Percentiles rank a stretch among this genome's conserved stretches.
Evolutionary conservation across 2,329 filamentous ascomycete genomes (phyloP).

Genomic region (Penicillium italicum): DNA sequence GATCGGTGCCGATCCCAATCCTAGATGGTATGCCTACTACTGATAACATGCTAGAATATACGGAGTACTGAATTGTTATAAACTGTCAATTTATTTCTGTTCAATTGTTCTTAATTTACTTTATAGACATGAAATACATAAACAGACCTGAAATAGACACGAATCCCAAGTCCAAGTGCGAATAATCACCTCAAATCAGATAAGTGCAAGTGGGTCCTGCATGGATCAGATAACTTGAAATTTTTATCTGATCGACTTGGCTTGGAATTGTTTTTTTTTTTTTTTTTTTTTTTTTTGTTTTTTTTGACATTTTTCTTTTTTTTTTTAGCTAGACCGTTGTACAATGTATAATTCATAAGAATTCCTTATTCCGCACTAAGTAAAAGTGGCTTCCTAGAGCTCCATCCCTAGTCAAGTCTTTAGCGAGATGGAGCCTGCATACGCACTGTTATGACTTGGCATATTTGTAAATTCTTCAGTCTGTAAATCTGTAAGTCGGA

Average conservation of each 20-base stretch:
- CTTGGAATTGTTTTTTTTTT: background rate
- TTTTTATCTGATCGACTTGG: constrained; percentile 19
- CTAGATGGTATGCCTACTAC: background rate
- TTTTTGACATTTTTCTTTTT: background rate
- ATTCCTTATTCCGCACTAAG: background rate
- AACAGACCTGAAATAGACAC: background rate
- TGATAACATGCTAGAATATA: background rate
- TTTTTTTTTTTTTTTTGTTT: background rate
- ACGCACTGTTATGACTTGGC: background rate
- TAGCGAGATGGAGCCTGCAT: constrained; percentile 2
- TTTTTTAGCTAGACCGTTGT: too few species aligned
- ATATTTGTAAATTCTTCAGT: background rate
- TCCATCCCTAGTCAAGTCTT: constrained; percentile 4
- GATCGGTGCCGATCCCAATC: background rate
- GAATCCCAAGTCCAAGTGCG: background rate
- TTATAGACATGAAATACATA: background rate
- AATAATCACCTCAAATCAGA: constrained; percentile 7
- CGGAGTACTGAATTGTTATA: background rate
- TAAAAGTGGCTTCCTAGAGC: background rate
- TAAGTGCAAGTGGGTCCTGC: constrained; percentile 4
- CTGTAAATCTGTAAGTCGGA: background rate
- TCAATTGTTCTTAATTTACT: background rate
- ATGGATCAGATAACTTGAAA: constrained; percentile 21
- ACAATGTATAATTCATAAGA: background rate
- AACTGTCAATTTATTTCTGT: background rate